Evolutionary conservation across 75 land plant species (phyloP), one percentile per base, ranked within the genome.

Genomic region (Selaginella tamariscina): DNA sequence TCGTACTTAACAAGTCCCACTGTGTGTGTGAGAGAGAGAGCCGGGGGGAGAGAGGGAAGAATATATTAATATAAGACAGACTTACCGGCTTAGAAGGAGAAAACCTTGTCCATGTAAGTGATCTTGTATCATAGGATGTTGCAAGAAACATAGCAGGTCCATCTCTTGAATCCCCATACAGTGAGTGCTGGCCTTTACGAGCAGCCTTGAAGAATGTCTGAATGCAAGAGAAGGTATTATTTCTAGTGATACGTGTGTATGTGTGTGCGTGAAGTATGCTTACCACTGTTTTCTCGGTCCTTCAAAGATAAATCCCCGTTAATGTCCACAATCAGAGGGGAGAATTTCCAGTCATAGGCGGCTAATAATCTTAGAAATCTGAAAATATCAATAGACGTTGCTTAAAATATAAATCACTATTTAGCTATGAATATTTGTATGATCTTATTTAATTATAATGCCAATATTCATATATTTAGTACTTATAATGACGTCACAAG

Each of bases 141-240:
- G 88, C 86, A 59, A 93, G 60, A 67, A 81, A 93, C 98, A 93
- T 86, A 22, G 88, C 83, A 29, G 84, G 70, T 15, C 69, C 82
- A 15, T 63, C 21, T 33, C 39, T 32, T 28, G 15, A 24, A 24
- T 29, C 31, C 31, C 29, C 22, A 13, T 30, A 65, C 15, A 20
- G 20, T 24, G 66, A 2, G 49, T 39, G 49, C 15, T 39, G 11
- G 15, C 49, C 49, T 39, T 15, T 39, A 5, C 49, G 5, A 39
- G 49, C 15, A 39, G 49, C 49, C 49, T 39, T 15, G 49, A 39
- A 39, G 15, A 39, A 39, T 5, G 49, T 15, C 49, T 39, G 49
- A n/a, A 15, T 39, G 15, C 49, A 39, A 39, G 49, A 15, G 49
- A n/a, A 39, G 49, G 49, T 39, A 5, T 39, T 39, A 5, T 5